Conservation (phyloP, 805 yeast species). For the Torulaspora gathmanii region DNA sequence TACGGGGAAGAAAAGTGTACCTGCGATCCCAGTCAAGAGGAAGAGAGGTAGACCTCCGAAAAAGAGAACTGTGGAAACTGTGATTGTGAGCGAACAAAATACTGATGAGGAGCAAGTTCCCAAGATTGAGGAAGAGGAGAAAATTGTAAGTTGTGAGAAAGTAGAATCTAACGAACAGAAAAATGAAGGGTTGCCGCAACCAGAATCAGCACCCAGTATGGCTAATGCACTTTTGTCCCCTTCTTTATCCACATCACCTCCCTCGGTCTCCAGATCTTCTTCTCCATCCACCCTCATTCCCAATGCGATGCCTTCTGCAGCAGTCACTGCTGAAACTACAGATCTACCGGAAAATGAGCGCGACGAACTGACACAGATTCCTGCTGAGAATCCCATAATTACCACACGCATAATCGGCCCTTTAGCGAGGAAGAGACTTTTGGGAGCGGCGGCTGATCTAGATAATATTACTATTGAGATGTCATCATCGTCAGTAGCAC, state of each 20-base stretch:
- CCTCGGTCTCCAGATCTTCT: constrained; percentile 10
- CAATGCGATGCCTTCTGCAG: constrained; percentile 9
- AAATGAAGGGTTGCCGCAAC: not conserved
- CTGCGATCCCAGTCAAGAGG: constrained; percentile 17
- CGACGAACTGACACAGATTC: not conserved
- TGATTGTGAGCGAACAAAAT: constrained; percentile 21
- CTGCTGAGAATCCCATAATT: constrained; percentile 4
- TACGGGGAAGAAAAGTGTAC: constrained; percentile 1
- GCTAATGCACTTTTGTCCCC: not conserved
- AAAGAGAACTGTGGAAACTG: constrained; percentile 30
- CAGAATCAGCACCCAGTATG: not conserved
- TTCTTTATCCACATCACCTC: constrained; percentile 8
- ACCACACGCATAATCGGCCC: constrained; percentile 13
- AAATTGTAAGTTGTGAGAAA: constrained; percentile 20
- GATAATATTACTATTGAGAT: constrained; percentile 10
- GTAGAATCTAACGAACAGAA: not conserved
- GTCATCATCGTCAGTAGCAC: constrained; percentile 5
- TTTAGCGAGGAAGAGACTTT: constrained; percentile 10
- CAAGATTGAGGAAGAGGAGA: constrained; percentile 12
- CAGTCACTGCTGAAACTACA: constrained; percentile 11
- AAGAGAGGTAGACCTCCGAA: constrained; percentile 37
- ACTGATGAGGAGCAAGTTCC: constrained; percentile 22
- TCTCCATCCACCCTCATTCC: constrained; percentile 9
- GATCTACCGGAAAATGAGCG: constrained; percentile 5
- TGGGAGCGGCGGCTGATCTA: constrained; percentile 12